Percentiles rank a stretch among this genome's conserved stretches.
phyloP scores from a whole-genome alignment of 257 asterid species.

The Nyctanthes arbortristis region DNA sequence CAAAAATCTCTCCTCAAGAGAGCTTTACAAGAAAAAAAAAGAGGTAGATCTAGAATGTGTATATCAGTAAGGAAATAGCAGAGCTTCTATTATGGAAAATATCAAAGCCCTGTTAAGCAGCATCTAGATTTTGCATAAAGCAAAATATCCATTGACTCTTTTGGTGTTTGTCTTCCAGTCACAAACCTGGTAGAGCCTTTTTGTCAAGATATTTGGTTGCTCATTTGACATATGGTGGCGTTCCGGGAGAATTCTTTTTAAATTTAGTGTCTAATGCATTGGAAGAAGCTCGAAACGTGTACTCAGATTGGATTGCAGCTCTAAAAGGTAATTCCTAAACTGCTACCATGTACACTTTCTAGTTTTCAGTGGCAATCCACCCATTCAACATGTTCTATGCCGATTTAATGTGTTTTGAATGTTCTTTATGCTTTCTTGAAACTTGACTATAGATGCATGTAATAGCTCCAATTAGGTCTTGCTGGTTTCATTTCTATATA shows the following conservation, averaged over 20 bases:
- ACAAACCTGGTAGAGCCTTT: constrained; percentile 49
- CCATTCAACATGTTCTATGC: background rate
- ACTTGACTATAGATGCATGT: background rate
- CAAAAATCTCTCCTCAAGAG: too few relatives aligned
- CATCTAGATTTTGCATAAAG: constrained; percentile 5
- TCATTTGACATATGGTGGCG: constrained; percentile 74
- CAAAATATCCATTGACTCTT: constrained; percentile 22
- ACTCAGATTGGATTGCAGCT: constrained; percentile 52
- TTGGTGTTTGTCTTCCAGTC: constrained; percentile 45
- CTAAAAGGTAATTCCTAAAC: constrained; percentile 53
- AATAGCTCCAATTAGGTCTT: background rate
- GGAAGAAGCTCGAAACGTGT: constrained; percentile 52
- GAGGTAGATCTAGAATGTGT: background rate
- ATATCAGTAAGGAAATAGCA: background rate
- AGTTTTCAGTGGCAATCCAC: background rate
- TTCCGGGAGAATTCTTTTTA: constrained; percentile 59
- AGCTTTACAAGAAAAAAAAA: too few relatives aligned
- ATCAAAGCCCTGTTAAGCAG: constrained; percentile 6
- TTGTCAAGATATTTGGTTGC: constrained; percentile 70
- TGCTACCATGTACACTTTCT: constrained; percentile 3
- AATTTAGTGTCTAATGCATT: constrained; percentile 47
- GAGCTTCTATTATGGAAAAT: constrained; percentile 12
- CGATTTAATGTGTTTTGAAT: background rate
- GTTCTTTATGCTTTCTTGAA: background rate
- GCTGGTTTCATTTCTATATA: background rate